phyloP scores from a whole-genome alignment of 495 filamentous ascomycete species.

The Penicillium macrosclerotiorum region DNA sequence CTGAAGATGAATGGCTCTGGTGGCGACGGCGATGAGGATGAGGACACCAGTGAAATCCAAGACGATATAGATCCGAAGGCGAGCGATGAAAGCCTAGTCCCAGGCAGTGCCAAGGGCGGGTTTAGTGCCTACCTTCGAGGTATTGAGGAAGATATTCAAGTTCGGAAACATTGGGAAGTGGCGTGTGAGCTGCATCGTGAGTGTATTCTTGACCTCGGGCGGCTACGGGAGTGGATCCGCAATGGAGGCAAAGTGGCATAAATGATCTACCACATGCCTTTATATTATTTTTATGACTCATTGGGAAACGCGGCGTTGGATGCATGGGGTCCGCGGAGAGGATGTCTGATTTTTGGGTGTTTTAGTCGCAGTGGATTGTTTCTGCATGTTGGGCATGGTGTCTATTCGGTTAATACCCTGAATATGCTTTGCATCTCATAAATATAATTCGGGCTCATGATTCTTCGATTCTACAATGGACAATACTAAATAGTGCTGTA shows the following conservation, averaged over 20 bases:
- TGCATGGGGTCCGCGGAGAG: not conserved
- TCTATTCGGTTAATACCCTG: slow-evolving; percentile 17
- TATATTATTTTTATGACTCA: not conserved
- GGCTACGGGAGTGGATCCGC: slow-evolving; percentile 51
- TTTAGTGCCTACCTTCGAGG: slow-evolving; percentile 58
- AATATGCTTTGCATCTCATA: slow-evolving; percentile 6
- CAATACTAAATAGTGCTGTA: not conserved
- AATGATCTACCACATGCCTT: not conserved
- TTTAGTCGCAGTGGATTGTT: not conserved
- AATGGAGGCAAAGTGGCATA: slow-evolving; percentile 36
- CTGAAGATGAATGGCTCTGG: slow-evolving; percentile 25
- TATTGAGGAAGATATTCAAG: slow-evolving; percentile 61
- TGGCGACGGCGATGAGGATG: slow-evolving; percentile 16
- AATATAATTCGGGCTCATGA: slow-evolving; percentile 1
- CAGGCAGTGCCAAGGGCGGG: slow-evolving; percentile 37
- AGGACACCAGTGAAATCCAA: slow-evolving; percentile 9
- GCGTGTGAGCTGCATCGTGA: slow-evolving; percentile 62
- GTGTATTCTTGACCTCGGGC: slow-evolving; percentile 57
- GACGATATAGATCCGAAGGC: slow-evolving; percentile 17
- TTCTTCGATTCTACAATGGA: not conserved
- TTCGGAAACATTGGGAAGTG: slow-evolving; percentile 63
- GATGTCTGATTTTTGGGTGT: not conserved
- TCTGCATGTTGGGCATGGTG: slow-evolving; percentile 8
- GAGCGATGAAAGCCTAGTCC: slow-evolving; percentile 26
- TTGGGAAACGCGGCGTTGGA: not conserved